Evolutionary conservation across 176 grass and related monocot genomes (phyloP), one percentile per base, ranked within the genome.

Genomic region (Sorghum bicolor): DNA sequence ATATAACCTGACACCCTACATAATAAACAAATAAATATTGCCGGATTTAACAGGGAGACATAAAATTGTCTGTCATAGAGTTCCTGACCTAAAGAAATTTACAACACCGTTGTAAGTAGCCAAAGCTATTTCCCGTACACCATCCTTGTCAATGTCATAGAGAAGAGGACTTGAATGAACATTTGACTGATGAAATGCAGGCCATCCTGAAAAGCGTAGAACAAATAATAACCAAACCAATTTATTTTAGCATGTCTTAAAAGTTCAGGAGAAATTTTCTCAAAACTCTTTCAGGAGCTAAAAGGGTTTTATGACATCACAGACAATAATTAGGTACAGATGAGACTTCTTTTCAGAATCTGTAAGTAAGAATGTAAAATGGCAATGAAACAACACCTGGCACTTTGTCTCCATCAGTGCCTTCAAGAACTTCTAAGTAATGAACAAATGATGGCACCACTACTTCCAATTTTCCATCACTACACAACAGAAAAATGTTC

Each of bases 391-490:
- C 67, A 40, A 28, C 37, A 97, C 94, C 96, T 79, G 96, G 91
- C 16, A 99, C 19, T 93, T 99, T 99, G 64, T 99, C 96, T 76
- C 96, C 96, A 64, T 99, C 96, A 32, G 96, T 86, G 71, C 96
- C 96, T 86, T 99, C 93, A 62, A 99, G 93, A 80, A 99, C 96
- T 78, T 99, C 96, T 64, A 99, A 84, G 74, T 96, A 99, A 91
- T 99, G 96, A 70, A 99, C 93, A 89, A 96, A 99, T 67, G 96
- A 90, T 71, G 93, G 93, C 75, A 96, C 96, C 44, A 99, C 93
- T 84, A 99, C 86, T 82, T 99, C 96, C 71, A 99, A 85, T 57
- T 93, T 92, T 48, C 96, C 96, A 43, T 99, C 96, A 88, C 89
- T 97, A 67, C 31, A 81, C 20, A 60, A 65, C 53, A 91, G 44